phyloP scores from a whole-genome alignment of 352 stramenopile genomes.

The Globisporangium uncinulatum region DNA sequence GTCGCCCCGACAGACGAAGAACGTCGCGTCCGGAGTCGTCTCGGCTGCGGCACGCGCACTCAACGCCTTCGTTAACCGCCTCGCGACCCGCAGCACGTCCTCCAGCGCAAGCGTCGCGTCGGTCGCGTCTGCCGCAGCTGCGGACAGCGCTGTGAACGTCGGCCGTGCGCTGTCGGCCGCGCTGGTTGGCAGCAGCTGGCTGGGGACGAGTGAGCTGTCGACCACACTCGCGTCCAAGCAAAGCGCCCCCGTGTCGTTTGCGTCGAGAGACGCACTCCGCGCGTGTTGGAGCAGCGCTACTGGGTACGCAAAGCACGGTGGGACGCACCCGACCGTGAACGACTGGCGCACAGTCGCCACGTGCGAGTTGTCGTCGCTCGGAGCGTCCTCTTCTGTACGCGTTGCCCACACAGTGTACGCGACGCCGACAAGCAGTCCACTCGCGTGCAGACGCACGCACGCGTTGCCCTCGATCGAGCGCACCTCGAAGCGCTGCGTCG shows the following conservation, averaged over 20 bases:
- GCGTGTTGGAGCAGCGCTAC: slow-evolving; percentile 29
- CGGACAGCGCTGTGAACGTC: slow-evolving; percentile 36
- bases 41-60: slow-evolving; percentile 39
- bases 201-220: slow-evolving; percentile 5
- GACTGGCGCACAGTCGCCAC: slow-evolving; percentile 40
- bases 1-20: slow-evolving; percentile 24
- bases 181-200: slow-evolving; percentile 34
- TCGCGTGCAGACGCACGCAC: slow-evolving; percentile 29
- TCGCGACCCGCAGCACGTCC: slow-evolving; percentile 37
- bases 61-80: slow-evolving; percentile 29
- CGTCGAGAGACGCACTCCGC: slow-evolving; percentile 17
- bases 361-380: slow-evolving; percentile 12
- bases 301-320: slow-evolving; percentile 30
- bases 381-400: neutral
- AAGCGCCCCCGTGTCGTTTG: slow-evolving; percentile 8
- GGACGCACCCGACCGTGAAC: slow-evolving; percentile 26
- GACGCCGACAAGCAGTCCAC: slow-evolving; percentile 31
- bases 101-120: slow-evolving; percentile 17
- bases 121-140: neutral
- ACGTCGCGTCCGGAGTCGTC: slow-evolving; percentile 18
- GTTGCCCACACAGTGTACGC: slow-evolving; percentile 34
- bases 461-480: slow-evolving; percentile 62
- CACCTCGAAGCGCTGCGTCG: slow-evolving; percentile 40
- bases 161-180: slow-evolving; percentile 34
- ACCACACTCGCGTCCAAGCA: slow-evolving; percentile 13